These are phyloP conservation scores for Phlyctochytrium bullatum DNA, from an alignment of 192 early-diverging fungal species.

Conservation along the genomic window DNA sequence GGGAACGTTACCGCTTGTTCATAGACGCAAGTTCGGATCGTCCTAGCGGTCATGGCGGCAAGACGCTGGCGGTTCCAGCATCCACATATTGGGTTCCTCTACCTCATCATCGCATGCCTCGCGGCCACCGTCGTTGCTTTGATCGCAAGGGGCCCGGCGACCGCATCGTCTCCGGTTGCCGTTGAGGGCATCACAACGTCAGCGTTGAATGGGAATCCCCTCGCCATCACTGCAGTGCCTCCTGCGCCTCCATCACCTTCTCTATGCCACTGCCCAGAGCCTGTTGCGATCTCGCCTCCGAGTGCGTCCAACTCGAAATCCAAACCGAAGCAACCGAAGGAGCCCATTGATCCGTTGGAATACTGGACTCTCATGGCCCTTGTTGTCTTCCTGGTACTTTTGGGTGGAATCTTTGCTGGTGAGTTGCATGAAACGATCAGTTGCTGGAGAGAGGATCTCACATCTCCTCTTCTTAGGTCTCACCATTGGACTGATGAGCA, in stretches of 20 bases:
- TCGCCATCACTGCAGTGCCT: too few species aligned
- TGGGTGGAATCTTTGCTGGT: constrained; percentile 80
- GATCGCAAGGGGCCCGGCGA: too few species aligned
- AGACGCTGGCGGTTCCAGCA: neutral
- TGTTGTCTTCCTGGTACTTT: constrained; percentile 64
- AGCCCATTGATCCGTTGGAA: neutral
- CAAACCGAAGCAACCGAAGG: neutral
- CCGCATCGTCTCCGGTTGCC: too few species aligned
- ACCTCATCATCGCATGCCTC: neutral
- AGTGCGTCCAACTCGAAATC: neutral
- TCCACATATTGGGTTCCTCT: neutral
- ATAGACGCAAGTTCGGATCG: neutral
- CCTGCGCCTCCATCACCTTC: too few species aligned
- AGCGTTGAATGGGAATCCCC: too few species aligned
- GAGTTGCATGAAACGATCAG: constrained; percentile 1
- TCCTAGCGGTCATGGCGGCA: neutral
- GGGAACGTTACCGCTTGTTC: too few species aligned
- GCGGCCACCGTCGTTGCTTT: too few species aligned
- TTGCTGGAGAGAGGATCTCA: constrained; percentile 6
- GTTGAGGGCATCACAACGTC: too few species aligned
- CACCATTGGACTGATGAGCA: constrained; percentile 27
- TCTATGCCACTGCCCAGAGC: too few species aligned
- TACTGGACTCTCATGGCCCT: constrained; percentile 13
- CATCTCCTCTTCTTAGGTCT: constrained; percentile 10
- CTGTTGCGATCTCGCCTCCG: neutral